Base-by-base conservation (phyloP, 1,139 yeast genomes). In the Taiozyma sp. region DNA sequence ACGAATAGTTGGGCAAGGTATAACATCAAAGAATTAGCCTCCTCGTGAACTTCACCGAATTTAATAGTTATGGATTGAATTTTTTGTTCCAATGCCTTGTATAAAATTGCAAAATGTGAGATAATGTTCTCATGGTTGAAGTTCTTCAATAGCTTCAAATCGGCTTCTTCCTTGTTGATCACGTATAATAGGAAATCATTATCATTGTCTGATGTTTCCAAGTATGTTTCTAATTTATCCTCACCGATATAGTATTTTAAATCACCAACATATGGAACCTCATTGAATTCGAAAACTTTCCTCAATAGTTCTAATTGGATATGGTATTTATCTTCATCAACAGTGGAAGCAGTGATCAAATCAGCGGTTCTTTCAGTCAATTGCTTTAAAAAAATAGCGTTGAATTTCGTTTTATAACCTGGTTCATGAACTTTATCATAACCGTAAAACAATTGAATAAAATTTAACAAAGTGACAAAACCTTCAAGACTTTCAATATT, bases 331-430 rank as follows among this genome's bases (percentile, higher is more conserved):
- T 69, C 71, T 39, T 65, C 67, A 8, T 61, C 64, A 29, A 73
- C 69, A 2, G 72, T 64, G 4, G 88, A 83, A 2, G 87, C 88
- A 59, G 82, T 88, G 50, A 84, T 72, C 48, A 84, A 68, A 65
- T 84, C 87, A 0, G 88, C 81, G 0, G 89, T 84, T 65, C 91
- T 73, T 45, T 85, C 84, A 2, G 85, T 79, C 51, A 84, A 71
- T 42, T 81, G 80, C 52, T 83, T 73, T 51, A 83, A 66, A 58
- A 83, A 83, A 8, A 83, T 67, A 1, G 84, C 87, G 57, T 75
- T 78, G 44, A 83, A 70, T 34, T 43, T 48, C 10, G 53, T 46
- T 28, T 51, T 51, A 16, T 48, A 44, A 5, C 51, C 51, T 7
- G 49, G 46, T 40, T 51, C 51, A 13, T 43, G 48, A 19, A 46